phyloP scores from a whole-genome alignment of 495 filamentous ascomycete genomes.

The Neurospora sp. region DNA sequence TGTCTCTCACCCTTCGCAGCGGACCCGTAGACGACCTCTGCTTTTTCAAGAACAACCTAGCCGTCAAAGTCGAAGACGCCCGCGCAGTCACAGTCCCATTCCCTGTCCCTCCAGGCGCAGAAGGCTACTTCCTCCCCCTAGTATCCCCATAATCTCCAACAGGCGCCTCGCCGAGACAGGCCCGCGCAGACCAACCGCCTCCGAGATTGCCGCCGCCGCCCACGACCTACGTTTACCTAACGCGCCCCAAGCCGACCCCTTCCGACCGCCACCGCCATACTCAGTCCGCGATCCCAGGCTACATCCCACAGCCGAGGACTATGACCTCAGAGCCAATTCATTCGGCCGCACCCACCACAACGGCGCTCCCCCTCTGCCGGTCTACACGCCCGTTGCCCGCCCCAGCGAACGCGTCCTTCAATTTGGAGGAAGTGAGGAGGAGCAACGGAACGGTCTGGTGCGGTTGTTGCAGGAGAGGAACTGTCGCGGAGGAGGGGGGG shows the following conservation, averaged over 20 bases:
- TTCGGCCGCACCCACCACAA: neutral
- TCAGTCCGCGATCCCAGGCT: neutral
- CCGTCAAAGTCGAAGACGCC: neutral
- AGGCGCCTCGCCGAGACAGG: neutral
- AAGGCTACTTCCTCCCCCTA: neutral
- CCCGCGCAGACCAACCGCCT: too few relatives aligned
- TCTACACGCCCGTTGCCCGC: neutral
- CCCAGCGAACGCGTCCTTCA: neutral
- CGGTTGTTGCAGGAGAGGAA: neutral
- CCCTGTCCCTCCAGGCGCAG: neutral
- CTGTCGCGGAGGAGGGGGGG: too few relatives aligned
- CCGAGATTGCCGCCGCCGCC: neutral
- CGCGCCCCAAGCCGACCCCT: neutral
- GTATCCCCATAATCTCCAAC: neutral
- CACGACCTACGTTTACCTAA: neutral
- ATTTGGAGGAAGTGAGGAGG: neutral
- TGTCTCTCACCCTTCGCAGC: neutral
- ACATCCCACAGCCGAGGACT: neutral
- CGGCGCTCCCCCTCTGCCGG: neutral
- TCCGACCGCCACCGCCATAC: neutral
- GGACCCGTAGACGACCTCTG: neutral
- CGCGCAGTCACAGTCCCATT: neutral
- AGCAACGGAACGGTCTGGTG: neutral
- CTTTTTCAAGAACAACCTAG: neutral
- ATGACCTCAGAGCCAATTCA: neutral